These are phyloP conservation scores for Taphrina confusa DNA, from an alignment of 1,139 yeast species.

Conservation along the genomic window DNA sequence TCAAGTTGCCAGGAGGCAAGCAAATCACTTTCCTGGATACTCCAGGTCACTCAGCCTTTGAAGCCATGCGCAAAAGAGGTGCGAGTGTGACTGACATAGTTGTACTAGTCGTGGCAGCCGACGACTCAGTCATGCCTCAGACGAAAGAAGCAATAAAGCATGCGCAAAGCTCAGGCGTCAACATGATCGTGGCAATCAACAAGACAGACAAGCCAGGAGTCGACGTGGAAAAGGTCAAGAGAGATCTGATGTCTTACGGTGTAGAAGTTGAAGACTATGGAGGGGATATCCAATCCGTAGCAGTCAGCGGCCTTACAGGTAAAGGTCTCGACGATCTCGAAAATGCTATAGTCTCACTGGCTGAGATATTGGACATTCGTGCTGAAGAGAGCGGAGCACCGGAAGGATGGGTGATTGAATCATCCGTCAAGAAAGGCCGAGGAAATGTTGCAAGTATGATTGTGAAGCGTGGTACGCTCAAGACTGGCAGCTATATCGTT, in stretches of 20 bases:
- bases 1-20: conserved; percentile 69
- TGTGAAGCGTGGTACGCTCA: conserved; percentile 74
- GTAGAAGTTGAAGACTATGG: conserved; percentile 91
- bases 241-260: conserved; percentile 73
- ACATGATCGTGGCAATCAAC: conserved; percentile 86
- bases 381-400: conserved; percentile 56
- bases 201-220: conserved; percentile 84
- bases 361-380: conserved; percentile 78
- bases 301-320: conserved; percentile 84
- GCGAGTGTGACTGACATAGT: conserved; percentile 93
- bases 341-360: conserved; percentile 80
- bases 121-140: conserved; percentile 97
- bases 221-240: conserved; percentile 68
- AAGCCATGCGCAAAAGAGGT: conserved; percentile 95
- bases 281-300: conserved; percentile 89
- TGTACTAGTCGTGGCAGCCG: conserved; percentile 93
- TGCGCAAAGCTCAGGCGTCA: conserved; percentile 79
- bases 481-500: conserved; percentile 68
- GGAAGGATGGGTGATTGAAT: conserved; percentile 91
- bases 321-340: conserved; percentile 84
- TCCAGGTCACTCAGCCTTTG: conserved; percentile 97
- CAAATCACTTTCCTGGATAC: conserved; percentile 89
- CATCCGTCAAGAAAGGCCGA: conserved; percentile 76
- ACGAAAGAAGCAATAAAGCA: conserved; percentile 95
- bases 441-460: conserved; percentile 75